Evolutionary conservation across 495 filamentous ascomycete species (phyloP), one percentile per base, ranked within the genome.

Genomic region (Filosporella fistucella): DNA sequence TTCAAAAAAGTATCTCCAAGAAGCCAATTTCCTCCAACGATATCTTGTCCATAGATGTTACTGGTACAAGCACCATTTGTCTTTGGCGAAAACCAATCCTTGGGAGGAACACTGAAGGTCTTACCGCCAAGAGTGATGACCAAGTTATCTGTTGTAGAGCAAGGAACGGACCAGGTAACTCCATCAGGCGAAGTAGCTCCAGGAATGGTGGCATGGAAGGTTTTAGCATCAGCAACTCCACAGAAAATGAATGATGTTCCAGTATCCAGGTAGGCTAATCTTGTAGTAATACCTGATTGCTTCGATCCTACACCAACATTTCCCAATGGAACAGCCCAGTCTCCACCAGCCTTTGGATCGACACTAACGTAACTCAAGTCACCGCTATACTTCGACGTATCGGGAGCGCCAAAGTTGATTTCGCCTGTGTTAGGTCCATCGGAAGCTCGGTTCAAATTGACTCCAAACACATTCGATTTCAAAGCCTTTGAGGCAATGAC

Each of bases 1-100:
- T 94, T 95, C 47, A 95, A 63, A 55, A 94, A 94, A 4, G 84
- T 76, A 54, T 91, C 89, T 4, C 89, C 89, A 1, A 93, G 61
- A 23, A 95, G 70, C 89, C 89, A 93, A 62, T 38, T 33, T 4
- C 25, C 55, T 29, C 59, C 63, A 9, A 59, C 44, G 4, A 71
- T 61, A 26, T 66, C 62, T 21, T 67, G 65, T 26, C 72, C 72
- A 41, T 73, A 77, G 46, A 93, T 77, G 34, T 83, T 87, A 57
- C 82, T 86, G 14, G 70, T 63, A 58, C 89, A 95, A 23, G 59
- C 63, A 9, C 67, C 54, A 11, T 54, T 61, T 2, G 56, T 66
- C 8, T 58, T 57, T 2, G 55, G 55, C 7, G 83, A 80, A 21
- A 89, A 59, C 65, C 86, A 91, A 57, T 95, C 89, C 47, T 79